phyloP scores from a whole-genome alignment of 495 filamentous ascomycete genomes.

The Penicillium simplicissimum region DNA sequence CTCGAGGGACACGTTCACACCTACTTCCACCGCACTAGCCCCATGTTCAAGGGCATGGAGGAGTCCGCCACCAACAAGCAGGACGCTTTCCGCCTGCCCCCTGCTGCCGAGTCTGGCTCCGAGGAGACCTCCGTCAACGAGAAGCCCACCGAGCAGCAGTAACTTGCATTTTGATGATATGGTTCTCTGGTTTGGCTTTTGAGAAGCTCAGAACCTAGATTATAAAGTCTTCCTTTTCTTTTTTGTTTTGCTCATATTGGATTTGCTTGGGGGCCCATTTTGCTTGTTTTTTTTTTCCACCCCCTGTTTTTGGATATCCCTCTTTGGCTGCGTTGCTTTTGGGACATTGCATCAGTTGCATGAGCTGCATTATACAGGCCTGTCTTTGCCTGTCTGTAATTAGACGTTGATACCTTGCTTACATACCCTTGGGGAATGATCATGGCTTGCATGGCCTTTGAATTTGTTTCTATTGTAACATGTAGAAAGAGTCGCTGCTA shows the following conservation, averaged over 20 bases:
- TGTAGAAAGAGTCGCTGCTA: no score
- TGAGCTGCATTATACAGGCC: slow-evolving; percentile 22
- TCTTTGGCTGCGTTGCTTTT: slow-evolving; percentile 10
- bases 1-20: slow-evolving; percentile 48
- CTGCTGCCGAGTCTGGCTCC: slow-evolving; percentile 36
- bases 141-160: background rate
- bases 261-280: background rate
- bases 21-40: slow-evolving; percentile 53
- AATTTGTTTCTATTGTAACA: no score
- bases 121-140: slow-evolving; percentile 16
- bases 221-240: slow-evolving; percentile 3
- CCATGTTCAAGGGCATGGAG: slow-evolving; percentile 52
- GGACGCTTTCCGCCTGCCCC: slow-evolving; percentile 44
- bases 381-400: slow-evolving; percentile 22
- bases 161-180: background rate
- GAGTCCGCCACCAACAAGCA: slow-evolving; percentile 32
- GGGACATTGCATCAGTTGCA: slow-evolving; percentile 19
- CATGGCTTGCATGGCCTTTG: slow-evolving; percentile 3
- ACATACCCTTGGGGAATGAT: slow-evolving; percentile 20
- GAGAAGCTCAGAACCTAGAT: background rate
- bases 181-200: background rate
- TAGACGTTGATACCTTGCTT: slow-evolving; percentile 29
- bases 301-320: slow-evolving; percentile 7
- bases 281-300: slow-evolving; percentile 15
- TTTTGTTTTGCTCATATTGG: slow-evolving; percentile 7